Base-by-base conservation (phyloP, 768 basidiomycete species). In the Lactarius sanguifluus region DNA sequence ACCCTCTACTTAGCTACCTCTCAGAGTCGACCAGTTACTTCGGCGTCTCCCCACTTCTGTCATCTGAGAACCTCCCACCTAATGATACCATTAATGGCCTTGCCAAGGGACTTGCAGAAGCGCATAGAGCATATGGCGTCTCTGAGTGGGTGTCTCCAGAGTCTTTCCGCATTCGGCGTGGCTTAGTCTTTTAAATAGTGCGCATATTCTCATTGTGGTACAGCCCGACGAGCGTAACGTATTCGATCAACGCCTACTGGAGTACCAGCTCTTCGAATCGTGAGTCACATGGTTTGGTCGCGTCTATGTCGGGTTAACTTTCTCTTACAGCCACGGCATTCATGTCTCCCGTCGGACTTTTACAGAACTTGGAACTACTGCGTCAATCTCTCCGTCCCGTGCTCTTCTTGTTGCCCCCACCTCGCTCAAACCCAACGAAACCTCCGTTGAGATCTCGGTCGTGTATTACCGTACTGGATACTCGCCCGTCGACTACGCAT, bases 381-480 rank as follows among this genome's bases (percentile, higher is more conserved):
- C 88, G 5, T 78, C 74, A 2, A 41, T 57, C 15, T 75, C 83
- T 3, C 60, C 70, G 15, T 80, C 81, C 6, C 81, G 79, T 1
- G 74, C 74, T 20, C 79, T 92, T 34, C 74, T 69, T 15, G 74
- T 88, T 40, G 58, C 71, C 0, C 36, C 69, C 3, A 34, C 70
- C 65, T 64, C 79, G 28, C 75, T 78, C 67, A 71, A 79, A 50
- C 67, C 75, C 30, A 73, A 79, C 64, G 56, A 75, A 52, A 8
- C 40, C 3, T 74, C 72, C 30, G 73, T 85, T 65, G 92, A 96
- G 75, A 88, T 98, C 62, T 91, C 94, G 1, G 86, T 89, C 0
- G 85, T 97, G 50, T 98, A 98, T 80, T 96, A 90, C 78, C 89
- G 96, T 57, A 84, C 95, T 0, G 94, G 89, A 34, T 99, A 98